Evolutionary conservation across 495 filamentous ascomycete species (phyloP), one percentile per base, ranked within the genome.

Genomic region (Lasiosphaeris hirsuta): DNA sequence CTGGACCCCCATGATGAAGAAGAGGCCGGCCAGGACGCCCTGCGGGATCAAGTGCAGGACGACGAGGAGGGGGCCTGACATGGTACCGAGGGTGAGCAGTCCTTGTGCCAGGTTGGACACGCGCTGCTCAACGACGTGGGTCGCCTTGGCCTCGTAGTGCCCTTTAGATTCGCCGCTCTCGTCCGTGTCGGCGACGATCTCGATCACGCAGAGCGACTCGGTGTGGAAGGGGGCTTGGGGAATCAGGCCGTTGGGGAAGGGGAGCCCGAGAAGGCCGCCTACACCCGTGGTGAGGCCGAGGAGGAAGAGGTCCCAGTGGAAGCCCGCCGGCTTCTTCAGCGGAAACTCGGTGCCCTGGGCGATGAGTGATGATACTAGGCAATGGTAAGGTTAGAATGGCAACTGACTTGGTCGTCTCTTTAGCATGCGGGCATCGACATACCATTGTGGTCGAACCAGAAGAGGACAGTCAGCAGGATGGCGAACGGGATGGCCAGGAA

Each of bases 171-270:
- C 78, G 61, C 80, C 75, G 45, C 74, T 68, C 35, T 76, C 72
- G 60, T 84, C 80, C 47, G 76, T 67, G 63, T 85, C 14, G 4
- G 79, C 64, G n/a, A 85, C 76, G 42, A 83, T 77, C 36, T 79
- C 78, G 4, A 86, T 89, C 46, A 91, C 88, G 68, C 88, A 92
- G 40, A 95, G 85, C 2, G 88, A 84, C 18, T 84, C 82, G 7
- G 93, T 97, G 72, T 96, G 92, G 75, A 96, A 95, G 3, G 93
- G 93, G 0, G 92, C 93, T 72, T 97, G 93, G 0, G 90, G 90
- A 63, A 94, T 90, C 19, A 97, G 85, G 5, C 93, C 93, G 66
- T 96, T 96, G 30, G 92, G 93, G 60, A 92, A 88, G 13, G 93
- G 93, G 33, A 97, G 81, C 4, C 93, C 93, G 17, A 96, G 76